Evolutionary conservation across 352 stramenopile species (phyloP).

Genomic region (Pythium rhizo-oryzae): DNA sequence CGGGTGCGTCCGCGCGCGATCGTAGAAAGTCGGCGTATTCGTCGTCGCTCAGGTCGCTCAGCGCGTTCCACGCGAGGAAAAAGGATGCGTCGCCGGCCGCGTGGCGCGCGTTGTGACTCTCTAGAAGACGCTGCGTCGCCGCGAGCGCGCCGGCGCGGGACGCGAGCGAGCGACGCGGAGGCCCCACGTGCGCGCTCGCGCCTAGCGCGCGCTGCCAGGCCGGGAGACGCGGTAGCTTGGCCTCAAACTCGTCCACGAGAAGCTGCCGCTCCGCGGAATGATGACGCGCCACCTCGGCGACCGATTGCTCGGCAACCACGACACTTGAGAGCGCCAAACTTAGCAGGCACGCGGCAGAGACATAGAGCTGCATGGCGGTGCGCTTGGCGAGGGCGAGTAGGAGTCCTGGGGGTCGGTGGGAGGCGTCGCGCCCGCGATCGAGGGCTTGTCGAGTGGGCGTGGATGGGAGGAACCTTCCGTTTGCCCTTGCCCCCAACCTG

Average conservation of each 20-base stretch:
- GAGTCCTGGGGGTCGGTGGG: neutral
- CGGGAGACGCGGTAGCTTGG: slow-evolving; percentile 23
- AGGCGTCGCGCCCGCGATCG: neutral
- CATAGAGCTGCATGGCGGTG: slow-evolving; percentile 17
- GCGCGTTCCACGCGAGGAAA: slow-evolving; percentile 63
- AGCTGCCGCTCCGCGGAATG: neutral
- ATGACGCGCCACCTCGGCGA: neutral
- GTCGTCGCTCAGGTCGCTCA: slow-evolving; percentile 67
- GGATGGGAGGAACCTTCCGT: neutral
- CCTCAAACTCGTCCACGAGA: slow-evolving; percentile 28
- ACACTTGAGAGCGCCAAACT: slow-evolving; percentile 11
- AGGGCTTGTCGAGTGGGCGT: no score
- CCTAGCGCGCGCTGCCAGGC: slow-evolving; percentile 29
- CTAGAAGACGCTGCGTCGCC: slow-evolving; percentile 43
- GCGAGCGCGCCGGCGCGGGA: slow-evolving; percentile 47
- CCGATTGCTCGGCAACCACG: slow-evolving; percentile 12
- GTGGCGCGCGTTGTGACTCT: slow-evolving; percentile 51
- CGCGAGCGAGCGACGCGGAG: slow-evolving; percentile 44
- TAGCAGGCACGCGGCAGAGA: slow-evolving; percentile 13
- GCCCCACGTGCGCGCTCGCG: slow-evolving; percentile 34
- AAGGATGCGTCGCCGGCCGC: slow-evolving; percentile 42
- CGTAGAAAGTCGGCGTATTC: slow-evolving; percentile 67
- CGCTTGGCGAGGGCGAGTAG: neutral
- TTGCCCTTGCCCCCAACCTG: slow-evolving; percentile 6
- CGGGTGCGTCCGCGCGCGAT: slow-evolving; percentile 41